These are phyloP conservation scores for Talaromyces proteolyticus DNA, from an alignment of 495 filamentous ascomycete genomes.

Conservation along the genomic window DNA sequence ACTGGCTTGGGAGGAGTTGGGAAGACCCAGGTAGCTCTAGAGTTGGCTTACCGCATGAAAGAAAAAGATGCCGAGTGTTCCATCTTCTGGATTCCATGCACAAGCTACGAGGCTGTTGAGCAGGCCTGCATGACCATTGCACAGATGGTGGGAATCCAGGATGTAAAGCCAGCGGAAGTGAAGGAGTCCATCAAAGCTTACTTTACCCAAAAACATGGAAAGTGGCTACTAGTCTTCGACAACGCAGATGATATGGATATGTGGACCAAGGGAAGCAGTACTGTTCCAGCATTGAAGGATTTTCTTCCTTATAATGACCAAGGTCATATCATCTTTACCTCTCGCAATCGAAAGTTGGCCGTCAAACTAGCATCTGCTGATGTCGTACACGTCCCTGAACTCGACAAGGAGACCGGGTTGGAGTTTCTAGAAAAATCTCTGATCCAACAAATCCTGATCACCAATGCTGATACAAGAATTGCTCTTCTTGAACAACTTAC, in stretches of 20 bases:
- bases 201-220: constrained; percentile 10
- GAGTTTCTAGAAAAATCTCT: constrained; percentile 8
- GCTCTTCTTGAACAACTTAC: constrained; percentile 14
- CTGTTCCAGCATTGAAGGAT: not conserved
- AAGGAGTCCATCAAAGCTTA: constrained; percentile 15
- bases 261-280: not conserved
- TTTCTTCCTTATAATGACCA: constrained; percentile 13
- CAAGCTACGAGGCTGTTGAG: constrained; percentile 27
- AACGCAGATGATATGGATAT: constrained; percentile 16
- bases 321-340: constrained; percentile 17
- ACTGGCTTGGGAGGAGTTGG: constrained; percentile 33
- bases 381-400: constrained; percentile 10
- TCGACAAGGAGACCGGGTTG: constrained; percentile 8
- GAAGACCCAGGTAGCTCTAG: too few relatives aligned
- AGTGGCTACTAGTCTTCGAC: constrained; percentile 19
- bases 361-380: constrained; percentile 4
- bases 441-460: constrained; percentile 3
- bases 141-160: constrained; percentile 11
- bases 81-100: constrained; percentile 37
- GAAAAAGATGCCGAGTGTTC: constrained; percentile 26
- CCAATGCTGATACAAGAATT: not conserved
- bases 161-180: constrained; percentile 10
- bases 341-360: constrained; percentile 13
- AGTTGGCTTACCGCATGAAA: constrained; percentile 30
- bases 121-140: constrained; percentile 33